Base-by-base conservation (phyloP, 2,329 filamentous ascomycete species). In the Xylaria sp. region DNA sequence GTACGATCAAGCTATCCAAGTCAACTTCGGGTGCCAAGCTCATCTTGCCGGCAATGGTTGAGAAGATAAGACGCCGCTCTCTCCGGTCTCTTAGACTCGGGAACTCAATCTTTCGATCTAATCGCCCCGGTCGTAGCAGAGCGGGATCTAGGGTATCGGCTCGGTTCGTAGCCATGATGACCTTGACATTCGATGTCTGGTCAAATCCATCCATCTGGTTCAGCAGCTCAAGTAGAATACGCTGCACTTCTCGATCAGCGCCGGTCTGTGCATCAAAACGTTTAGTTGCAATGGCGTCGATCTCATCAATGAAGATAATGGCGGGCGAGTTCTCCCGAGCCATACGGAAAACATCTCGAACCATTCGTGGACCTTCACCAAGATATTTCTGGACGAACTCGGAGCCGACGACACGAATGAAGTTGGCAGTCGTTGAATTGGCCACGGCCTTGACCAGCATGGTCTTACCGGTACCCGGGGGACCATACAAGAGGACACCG, bases 141-240 rank as follows among this genome's bases (percentile, higher is more conserved):
- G 96, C 96, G 17, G 96, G 96, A 79, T 99, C 96, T 71, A 99
- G 87, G 6, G 96, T 99, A 80, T 98, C 96, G 72, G 96, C 95
- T 79, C 96, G 92, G 85, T 99, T 99, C 73, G 96, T 99, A 73
- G 96, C 96, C 96, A 99, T 99, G 83, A 99, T 99, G 79, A 99
- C 96, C 85, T 99, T 99, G 82, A 99, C 96, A 81, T 99, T 99
- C 79, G 93, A 92, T 0, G 94, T 97, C 82, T 99, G 96, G 80
- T 99, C 96, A 84, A 99, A 99, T 72, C 96, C 96, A 79, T 99
- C 96, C 96, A 99, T 99, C 83, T 99, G 96, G 84, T 99, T 99
- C 71, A 99, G 90, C 73, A 99, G 85, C 81, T 99, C 96, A 67
- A 99, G 90, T 66, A 99, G 85, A 77, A 99, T 99, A 86, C 96